These are phyloP conservation scores for Podila minutissima DNA, from an alignment of 192 early-diverging fungal species.

Conservation along the genomic window DNA sequence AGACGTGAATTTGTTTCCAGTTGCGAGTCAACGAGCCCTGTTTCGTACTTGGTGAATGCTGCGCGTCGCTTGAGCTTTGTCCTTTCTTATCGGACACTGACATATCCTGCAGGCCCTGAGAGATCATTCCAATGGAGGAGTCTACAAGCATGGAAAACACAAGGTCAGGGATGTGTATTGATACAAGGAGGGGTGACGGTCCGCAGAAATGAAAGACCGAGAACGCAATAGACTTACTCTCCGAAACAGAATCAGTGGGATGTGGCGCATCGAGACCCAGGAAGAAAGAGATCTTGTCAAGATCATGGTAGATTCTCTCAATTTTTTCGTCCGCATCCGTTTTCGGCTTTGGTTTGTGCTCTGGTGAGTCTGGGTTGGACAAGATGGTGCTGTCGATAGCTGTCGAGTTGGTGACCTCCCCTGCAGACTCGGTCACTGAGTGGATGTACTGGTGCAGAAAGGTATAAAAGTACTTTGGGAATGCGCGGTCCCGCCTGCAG, in stretches of 20 bases:
- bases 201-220: neutral
- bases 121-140: neutral
- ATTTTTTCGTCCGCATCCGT: constrained; percentile 81
- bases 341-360: constrained; percentile 25
- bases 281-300: constrained; percentile 71
- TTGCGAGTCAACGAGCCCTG: neutral
- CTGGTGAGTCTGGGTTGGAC: constrained; percentile 5
- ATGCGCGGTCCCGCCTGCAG: constrained; percentile 74
- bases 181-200: neutral
- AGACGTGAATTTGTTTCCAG: neutral
- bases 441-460: constrained; percentile 80
- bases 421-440: constrained; percentile 65
- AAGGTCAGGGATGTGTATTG: neutral
- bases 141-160: neutral
- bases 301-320: constrained; percentile 77
- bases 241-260: neutral
- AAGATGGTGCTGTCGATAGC: constrained; percentile 24
- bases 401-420: constrained; percentile 25
- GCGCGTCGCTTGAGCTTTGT: constrained; percentile 7
- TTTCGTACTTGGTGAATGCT: constrained; percentile 32
- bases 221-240: neutral
- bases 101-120: constrained; percentile 1
- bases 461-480: constrained; percentile 78
- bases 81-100: constrained; percentile 15
- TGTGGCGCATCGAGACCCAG: constrained; percentile 50